phyloP scores from a whole-genome alignment of 1,284 basidiomycete genomes.

The Pascua guehoae region DNA sequence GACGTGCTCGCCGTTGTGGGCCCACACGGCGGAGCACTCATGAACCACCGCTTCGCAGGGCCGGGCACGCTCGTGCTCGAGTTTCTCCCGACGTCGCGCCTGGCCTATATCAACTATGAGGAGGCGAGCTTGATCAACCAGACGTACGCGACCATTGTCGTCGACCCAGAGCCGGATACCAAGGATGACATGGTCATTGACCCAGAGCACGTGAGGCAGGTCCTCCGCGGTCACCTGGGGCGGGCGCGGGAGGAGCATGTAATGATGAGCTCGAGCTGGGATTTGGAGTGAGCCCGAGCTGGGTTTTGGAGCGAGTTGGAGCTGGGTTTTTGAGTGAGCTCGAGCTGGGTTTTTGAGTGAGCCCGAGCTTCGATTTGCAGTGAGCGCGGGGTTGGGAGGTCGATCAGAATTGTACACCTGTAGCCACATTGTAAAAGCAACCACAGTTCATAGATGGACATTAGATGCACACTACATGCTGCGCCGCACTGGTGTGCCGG shows the following conservation, averaged over 20 bases:
- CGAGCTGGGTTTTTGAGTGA: too few species aligned
- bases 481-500: too few species aligned
- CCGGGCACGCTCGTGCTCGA: conserved; percentile 1
- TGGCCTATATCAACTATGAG: conserved; percentile 1
- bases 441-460: too few species aligned
- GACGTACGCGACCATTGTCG: conserved; percentile 1
- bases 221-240: not conserved
- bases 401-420: too few species aligned
- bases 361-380: too few species aligned
- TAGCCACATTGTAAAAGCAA: too few species aligned
- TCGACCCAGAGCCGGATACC: not conserved
- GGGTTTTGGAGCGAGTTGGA: too few species aligned
- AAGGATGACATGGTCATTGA: not conserved
- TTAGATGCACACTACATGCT: too few species aligned
- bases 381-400: too few species aligned
- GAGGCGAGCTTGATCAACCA: conserved; percentile 39
- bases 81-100: not conserved
- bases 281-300: not conserved
- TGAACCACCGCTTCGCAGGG: conserved; percentile 6
- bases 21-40: conserved; percentile 6
- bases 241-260: not conserved
- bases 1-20: conserved; percentile 4
- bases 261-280: not conserved
- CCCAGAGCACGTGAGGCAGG: not conserved
- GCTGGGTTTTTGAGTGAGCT: too few species aligned